Base-by-base conservation (phyloP, 768 basidiomycete genomes). In the Amanita fuliginea region DNA sequence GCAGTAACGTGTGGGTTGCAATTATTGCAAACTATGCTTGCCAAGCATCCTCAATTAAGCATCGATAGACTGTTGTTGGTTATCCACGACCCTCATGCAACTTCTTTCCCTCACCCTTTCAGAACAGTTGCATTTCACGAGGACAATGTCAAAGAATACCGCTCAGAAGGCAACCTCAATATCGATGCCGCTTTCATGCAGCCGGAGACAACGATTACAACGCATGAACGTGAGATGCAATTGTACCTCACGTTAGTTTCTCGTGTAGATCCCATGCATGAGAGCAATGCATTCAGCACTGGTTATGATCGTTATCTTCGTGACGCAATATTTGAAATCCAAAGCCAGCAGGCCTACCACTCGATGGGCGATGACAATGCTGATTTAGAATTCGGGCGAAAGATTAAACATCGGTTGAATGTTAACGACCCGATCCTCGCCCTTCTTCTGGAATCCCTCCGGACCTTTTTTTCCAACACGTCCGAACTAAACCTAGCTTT, bases 401-500 rank as follows among this genome's bases (percentile, higher is more conserved):
- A 71, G 56, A 60, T 67, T 49, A 85, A 86, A 58, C 91, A 95
- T 60, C 74, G 76, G n/a, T 68, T 96, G 26, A 82, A 83, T 54
- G 75, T 84, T 49, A 79, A 81, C 53, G 91, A 94, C 56, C 78
- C 85, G 8, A 68, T 95, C 7, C 68, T 94, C 16, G 76, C 80
- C 2, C 66, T 76, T 21, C 59, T 95, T 43, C 74, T 96, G 40
- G 80, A 84, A 46, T 75, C 75, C 26, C 62, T 95, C 30, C 68
- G 85, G 46, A 72, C 70, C 51, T 95, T 97, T 73, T 89, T 96
- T 64, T 77, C 78, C 11, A 91, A 95, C 55, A 73, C 84, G 0
- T 81, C 93, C 10, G 86, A 93, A 55, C 80, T 76, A 63, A 98
- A 98, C 61, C 78, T 98, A 47, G 85, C 86, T 0, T 64, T 98